Evolutionary conservation across 805 yeast species (phyloP).

Genomic region (Saccharomycopsis lassenensis): DNA sequence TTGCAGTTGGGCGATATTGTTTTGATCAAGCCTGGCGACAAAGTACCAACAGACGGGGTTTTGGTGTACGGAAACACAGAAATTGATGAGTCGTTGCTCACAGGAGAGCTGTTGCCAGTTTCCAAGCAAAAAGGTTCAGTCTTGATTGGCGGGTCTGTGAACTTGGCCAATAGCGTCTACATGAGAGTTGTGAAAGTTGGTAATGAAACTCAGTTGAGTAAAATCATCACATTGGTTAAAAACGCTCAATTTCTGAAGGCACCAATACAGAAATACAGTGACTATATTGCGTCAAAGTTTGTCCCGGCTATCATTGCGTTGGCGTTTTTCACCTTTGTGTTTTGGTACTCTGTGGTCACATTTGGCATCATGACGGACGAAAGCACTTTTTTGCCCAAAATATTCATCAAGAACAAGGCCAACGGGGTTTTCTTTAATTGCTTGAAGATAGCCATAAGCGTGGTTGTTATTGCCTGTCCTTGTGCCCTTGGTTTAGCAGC

Average conservation of each 20-base stretch:
- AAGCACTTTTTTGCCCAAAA: conserved; percentile 32
- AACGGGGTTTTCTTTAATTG: conserved; percentile 57
- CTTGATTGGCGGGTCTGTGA: conserved; percentile 86
- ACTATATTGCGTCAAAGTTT: conserved; percentile 70
- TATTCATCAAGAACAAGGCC: conserved; percentile 31
- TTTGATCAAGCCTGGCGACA: conserved; percentile 74
- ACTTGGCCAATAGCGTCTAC: conserved; percentile 63
- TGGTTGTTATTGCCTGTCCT: conserved; percentile 96
- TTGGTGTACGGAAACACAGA: conserved; percentile 72
- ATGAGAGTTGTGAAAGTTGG: conserved; percentile 66
- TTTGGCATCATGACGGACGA: conserved; percentile 13
- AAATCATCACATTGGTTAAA: conserved; percentile 75
- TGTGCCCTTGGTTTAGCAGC: conserved; percentile 97
- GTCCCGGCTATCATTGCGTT: conserved; percentile 65
- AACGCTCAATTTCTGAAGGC: conserved; percentile 85
- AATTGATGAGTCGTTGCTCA: conserved; percentile 78
- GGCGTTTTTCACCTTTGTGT: conserved; percentile 51
- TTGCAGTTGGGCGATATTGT: conserved; percentile 71
- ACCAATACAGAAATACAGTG: conserved; percentile 86
- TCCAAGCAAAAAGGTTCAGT: conserved; percentile 45
- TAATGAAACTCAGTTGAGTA: conserved; percentile 73
- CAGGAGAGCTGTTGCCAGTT: conserved; percentile 85
- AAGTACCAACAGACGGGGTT: conserved; percentile 85
- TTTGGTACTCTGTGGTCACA: conserved; percentile 41
- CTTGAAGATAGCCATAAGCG: conserved; percentile 75